phyloP scores from a whole-genome alignment of 306 rosid genomes.

The Cicer pinnatifidum region DNA sequence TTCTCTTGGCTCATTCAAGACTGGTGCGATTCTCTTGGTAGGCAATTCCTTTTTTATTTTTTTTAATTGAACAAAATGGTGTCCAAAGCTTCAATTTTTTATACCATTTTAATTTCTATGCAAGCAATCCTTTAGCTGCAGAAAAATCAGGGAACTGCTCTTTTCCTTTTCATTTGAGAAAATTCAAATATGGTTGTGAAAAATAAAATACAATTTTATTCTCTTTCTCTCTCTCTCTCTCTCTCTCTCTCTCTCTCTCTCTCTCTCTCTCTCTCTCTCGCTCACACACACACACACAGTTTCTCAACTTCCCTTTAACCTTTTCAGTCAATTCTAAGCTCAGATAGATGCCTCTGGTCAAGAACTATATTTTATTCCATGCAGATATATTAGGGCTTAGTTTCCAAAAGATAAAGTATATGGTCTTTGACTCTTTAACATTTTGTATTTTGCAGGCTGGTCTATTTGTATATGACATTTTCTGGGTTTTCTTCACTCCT shows the following conservation, averaged over 20 bases:
- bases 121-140: conserved; percentile 22
- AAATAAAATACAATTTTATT: not conserved
- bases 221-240: not conserved
- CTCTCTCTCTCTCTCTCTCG: too few relatives aligned
- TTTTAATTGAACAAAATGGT: not conserved
- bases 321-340: conserved; percentile 26
- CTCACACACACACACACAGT: not conserved
- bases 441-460: conserved; percentile 71
- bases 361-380: not conserved
- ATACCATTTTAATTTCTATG: not conserved
- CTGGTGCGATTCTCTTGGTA: conserved; percentile 98
- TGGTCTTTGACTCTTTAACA: conserved; percentile 33
- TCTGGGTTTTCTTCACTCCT: conserved; percentile 99
- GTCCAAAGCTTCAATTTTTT: conserved; percentile 6
- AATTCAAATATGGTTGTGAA: not conserved
- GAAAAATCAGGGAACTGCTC: conserved; percentile 8
- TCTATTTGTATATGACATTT: conserved; percentile 91
- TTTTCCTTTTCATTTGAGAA: conserved; percentile 22
- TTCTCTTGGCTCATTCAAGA: conserved; percentile 97
- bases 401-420: conserved; percentile 18
- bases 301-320: conserved; percentile 4
- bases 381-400: conserved; percentile 18
- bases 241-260: not conserved
- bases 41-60: conserved; percentile 33
- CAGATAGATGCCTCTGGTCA: not conserved